These are phyloP conservation scores for Bauhinia variegata DNA, from an alignment of 306 rosid species.

Conservation along the genomic window DNA sequence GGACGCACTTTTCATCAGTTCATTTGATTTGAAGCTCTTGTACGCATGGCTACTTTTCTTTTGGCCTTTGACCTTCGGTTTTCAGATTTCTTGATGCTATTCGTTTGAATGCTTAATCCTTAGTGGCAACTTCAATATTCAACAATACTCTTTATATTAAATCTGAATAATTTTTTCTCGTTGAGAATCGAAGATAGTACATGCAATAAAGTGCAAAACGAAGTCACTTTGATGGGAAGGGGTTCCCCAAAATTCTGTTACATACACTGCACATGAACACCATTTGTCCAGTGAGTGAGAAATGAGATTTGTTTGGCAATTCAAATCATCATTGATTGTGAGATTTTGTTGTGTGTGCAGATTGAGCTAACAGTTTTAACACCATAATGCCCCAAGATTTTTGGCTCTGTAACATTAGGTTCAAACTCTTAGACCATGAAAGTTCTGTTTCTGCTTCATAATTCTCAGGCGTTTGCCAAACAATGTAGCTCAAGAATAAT, in stretches of 20 bases:
- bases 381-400: neutral
- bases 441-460: neutral
- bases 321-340: neutral
- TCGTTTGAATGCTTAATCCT: neutral
- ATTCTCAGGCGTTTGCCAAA: neutral
- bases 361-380: too few relatives aligned
- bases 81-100: conserved; percentile 14
- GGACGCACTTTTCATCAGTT: neutral
- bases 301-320: neutral
- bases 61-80: conserved; percentile 16
- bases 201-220: neutral
- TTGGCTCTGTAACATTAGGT: neutral
- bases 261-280: neutral
- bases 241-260: neutral
- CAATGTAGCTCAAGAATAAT: neutral
- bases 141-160: too few relatives aligned
- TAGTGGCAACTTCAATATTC: neutral
- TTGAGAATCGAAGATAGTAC: neutral
- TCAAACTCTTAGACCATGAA: neutral
- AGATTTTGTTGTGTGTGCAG: too few relatives aligned
- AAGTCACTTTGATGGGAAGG: neutral
- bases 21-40: neutral
- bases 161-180: too few relatives aligned
- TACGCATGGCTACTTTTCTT: neutral
- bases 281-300: neutral